These are phyloP conservation scores for Corrigiola litoralis DNA, from an alignment of 179 eudicot species.

Conservation along the genomic window DNA sequence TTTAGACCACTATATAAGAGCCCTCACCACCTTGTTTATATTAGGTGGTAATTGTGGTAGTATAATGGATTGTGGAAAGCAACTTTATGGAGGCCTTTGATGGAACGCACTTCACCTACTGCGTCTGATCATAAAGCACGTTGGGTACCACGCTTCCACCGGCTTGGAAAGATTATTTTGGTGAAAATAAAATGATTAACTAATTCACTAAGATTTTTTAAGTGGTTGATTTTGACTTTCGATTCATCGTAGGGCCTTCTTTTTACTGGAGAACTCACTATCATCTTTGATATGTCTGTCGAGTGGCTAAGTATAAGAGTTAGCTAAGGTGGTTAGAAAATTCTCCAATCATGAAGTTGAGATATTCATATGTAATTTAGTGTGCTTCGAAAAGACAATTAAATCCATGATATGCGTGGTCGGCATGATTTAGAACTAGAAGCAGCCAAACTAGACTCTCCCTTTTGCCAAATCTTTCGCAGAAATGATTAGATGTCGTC, in stretches of 20 bases:
- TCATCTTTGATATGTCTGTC: neutral
- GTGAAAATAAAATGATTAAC: neutral
- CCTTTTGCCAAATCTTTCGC: too few relatives aligned
- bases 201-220: neutral
- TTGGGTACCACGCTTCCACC: conserved; percentile 20
- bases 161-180: conserved; percentile 6
- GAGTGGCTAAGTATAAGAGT: too few relatives aligned
- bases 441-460: too few relatives aligned
- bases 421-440: too few relatives aligned
- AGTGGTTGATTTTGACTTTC: conserved; percentile 20
- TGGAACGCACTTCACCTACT: conserved; percentile 45
- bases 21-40: conserved; percentile 1
- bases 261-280: neutral
- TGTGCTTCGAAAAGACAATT: too few relatives aligned
- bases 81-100: conserved; percentile 21
- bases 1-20: conserved; percentile 21
- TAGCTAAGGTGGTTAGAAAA: too few relatives aligned
- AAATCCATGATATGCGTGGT: too few relatives aligned
- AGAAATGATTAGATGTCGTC: too few relatives aligned
- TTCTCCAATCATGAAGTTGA: too few relatives aligned
- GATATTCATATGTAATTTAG: too few relatives aligned
- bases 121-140: conserved; percentile 16
- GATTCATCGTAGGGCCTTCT: neutral
- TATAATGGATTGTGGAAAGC: conserved; percentile 18
- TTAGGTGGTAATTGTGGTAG: conserved; percentile 2